These are phyloP conservation scores for Monosporascus sp. DNA, from an alignment of 2,329 filamentous ascomycete species.

Conservation along the genomic window DNA sequence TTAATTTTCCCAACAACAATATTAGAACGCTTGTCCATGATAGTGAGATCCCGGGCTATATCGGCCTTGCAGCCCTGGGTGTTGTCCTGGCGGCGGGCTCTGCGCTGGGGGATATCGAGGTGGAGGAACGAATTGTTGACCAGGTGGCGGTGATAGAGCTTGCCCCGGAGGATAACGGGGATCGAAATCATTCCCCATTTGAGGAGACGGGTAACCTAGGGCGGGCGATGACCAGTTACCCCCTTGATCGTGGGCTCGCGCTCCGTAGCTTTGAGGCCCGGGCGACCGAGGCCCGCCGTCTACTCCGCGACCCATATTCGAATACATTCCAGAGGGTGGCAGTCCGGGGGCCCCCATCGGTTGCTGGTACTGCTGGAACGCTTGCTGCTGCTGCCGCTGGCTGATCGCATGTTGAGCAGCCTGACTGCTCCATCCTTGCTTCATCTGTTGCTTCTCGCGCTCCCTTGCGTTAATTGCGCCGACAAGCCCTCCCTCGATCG, in stretches of 20 bases:
- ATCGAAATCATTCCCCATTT: slow-evolving; percentile 19
- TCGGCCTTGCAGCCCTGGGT: slow-evolving; percentile 3
- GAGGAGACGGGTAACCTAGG: slow-evolving; percentile 20
- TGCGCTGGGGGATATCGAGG: slow-evolving; percentile 11
- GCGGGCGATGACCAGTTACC: slow-evolving; percentile 27
- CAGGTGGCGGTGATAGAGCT: slow-evolving; percentile 18
- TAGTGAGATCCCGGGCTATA: slow-evolving; percentile 13
- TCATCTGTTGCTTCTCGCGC: slow-evolving; percentile 68
- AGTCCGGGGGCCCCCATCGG: slow-evolving; percentile 16
- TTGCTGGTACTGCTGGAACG: slow-evolving; percentile 33
- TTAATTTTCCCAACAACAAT: neutral
- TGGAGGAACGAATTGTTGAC: slow-evolving; percentile 14
- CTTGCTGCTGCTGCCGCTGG: slow-evolving; percentile 55
- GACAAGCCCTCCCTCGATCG: slow-evolving; percentile 59
- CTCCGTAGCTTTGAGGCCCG: slow-evolving; percentile 22
- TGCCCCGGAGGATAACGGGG: slow-evolving; percentile 20
- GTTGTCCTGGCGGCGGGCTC: slow-evolving; percentile 12
- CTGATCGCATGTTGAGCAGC: slow-evolving; percentile 69
- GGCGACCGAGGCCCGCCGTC: slow-evolving; percentile 18
- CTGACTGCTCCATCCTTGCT: slow-evolving; percentile 62
- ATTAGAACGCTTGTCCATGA: slow-evolving; percentile 27
- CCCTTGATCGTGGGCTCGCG: slow-evolving; percentile 27
- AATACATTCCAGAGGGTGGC: slow-evolving; percentile 28
- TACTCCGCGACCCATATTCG: slow-evolving; percentile 21
- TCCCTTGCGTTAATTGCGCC: slow-evolving; percentile 77